phyloP scores from a whole-genome alignment of 164 flowering plant species.

The Liriodendron chinense region DNA sequence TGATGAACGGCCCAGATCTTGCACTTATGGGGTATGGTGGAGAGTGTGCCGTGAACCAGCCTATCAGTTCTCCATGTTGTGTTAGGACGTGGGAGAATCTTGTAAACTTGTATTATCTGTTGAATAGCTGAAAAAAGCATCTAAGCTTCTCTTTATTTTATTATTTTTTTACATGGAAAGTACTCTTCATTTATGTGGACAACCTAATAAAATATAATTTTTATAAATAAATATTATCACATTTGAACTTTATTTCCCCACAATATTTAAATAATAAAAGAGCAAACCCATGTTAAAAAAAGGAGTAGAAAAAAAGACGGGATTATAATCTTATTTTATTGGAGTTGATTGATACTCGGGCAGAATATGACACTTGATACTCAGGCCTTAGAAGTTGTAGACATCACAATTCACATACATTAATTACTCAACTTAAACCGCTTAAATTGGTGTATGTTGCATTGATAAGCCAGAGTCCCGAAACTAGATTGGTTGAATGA shows the following conservation, averaged over 20 bases:
- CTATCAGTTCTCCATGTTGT: not conserved
- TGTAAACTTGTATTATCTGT: not conserved
- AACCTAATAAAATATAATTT: not conserved
- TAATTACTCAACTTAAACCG: no score
- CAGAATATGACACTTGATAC: no score
- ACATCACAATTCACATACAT: no score
- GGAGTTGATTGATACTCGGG: no score
- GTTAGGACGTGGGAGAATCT: slow-evolving; percentile 9
- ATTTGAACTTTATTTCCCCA: not conserved
- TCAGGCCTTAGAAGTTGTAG: no score
- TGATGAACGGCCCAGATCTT: not conserved
- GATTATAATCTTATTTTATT: no score
- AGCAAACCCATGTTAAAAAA: no score
- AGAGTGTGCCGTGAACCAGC: not conserved
- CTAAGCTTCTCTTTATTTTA: not conserved
- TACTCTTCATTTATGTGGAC: not conserved
- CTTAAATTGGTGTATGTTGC: no score
- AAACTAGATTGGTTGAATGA: no score
- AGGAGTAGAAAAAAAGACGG: no score
- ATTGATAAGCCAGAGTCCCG: no score
- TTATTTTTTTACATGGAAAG: not conserved
- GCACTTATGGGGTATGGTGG: not conserved
- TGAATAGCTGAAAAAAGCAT: not conserved
- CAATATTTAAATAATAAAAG: not conserved
- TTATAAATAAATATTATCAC: not conserved